Percentiles rank a stretch among this genome's conserved stretches.
phyloP scores from a whole-genome alignment of 306 rosid species.

The Ormosia semicastrata region DNA sequence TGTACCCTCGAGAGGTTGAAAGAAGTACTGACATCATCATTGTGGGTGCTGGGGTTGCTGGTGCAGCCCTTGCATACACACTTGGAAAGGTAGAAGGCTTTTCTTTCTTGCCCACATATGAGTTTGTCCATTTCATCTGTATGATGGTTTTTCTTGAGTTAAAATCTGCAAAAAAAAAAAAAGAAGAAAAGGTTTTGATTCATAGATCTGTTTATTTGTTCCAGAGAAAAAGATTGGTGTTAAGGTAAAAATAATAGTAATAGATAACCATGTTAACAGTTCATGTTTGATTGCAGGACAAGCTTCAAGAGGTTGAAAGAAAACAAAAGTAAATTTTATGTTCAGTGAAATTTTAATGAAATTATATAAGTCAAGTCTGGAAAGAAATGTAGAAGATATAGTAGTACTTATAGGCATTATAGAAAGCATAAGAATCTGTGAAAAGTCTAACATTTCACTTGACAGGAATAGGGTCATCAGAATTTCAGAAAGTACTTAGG shows the following conservation, averaged over 20 bases:
- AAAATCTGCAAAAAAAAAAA: background rate
- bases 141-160: background rate
- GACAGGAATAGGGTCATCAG: background rate
- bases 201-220: conserved; percentile 1
- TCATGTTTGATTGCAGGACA: background rate
- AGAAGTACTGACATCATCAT: conserved; percentile 32
- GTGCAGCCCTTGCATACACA: conserved; percentile 51
- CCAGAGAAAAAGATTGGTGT: background rate
- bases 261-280: background rate
- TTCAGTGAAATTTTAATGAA: background rate
- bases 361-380: background rate
- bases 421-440: background rate
- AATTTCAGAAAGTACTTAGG: background rate
- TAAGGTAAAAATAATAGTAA: background rate
- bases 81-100: conserved; percentile 59
- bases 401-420: background rate
- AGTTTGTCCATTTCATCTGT: background rate
- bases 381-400: background rate
- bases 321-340: background rate
- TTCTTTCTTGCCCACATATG: background rate
- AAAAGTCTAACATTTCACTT: background rate
- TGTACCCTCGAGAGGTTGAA: conserved; percentile 10
- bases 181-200: background rate
- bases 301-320: background rate
- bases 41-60: conserved; percentile 59